These are phyloP conservation scores for Alternaria sp. DNA, from an alignment of 2,329 filamentous ascomycete genomes.

Conservation along the genomic window DNA sequence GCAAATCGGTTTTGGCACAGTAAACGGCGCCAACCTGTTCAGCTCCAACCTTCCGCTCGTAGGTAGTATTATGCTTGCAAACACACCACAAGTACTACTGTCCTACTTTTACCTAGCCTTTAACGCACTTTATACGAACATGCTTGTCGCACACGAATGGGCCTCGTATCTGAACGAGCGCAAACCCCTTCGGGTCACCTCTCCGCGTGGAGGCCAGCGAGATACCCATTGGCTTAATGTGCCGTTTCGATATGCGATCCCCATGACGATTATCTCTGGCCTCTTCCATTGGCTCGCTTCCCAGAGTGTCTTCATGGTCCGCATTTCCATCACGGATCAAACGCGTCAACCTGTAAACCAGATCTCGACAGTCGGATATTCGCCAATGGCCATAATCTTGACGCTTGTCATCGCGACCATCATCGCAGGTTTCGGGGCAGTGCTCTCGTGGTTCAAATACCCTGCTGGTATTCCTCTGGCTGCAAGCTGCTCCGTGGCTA, in stretches of 20 bases:
- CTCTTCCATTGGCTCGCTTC: slow-evolving; percentile 55
- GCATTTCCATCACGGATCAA: not conserved
- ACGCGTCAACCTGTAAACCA: not conserved
- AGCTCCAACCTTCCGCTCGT: slow-evolving; percentile 1
- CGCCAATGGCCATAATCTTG: not conserved
- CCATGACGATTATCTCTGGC: slow-evolving; percentile 41
- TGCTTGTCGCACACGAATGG: slow-evolving; percentile 58
- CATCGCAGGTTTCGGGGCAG: not conserved
- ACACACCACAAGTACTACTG: slow-evolving; percentile 56
- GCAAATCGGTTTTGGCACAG: slow-evolving; percentile 16
- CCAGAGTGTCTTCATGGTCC: slow-evolving; percentile 52
- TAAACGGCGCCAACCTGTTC: slow-evolving; percentile 19
- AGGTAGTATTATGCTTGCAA: slow-evolving; percentile 49
- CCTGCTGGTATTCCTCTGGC: not conserved
- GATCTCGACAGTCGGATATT: not conserved
- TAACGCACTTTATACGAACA: slow-evolving; percentile 56
- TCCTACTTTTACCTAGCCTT: slow-evolving; percentile 56
- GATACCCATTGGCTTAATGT: slow-evolving; percentile 53
- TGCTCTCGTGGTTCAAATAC: not conserved
- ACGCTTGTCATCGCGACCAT: not conserved
- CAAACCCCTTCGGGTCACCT: slow-evolving; percentile 50
- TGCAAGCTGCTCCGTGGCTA: not conserved
- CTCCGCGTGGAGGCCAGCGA: slow-evolving; percentile 46
- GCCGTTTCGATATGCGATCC: slow-evolving; percentile 49
- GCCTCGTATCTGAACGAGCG: slow-evolving; percentile 43